Base-by-base conservation (phyloP, 2,329 filamentous ascomycete species). In the Diaporthe australafricana region DNA sequence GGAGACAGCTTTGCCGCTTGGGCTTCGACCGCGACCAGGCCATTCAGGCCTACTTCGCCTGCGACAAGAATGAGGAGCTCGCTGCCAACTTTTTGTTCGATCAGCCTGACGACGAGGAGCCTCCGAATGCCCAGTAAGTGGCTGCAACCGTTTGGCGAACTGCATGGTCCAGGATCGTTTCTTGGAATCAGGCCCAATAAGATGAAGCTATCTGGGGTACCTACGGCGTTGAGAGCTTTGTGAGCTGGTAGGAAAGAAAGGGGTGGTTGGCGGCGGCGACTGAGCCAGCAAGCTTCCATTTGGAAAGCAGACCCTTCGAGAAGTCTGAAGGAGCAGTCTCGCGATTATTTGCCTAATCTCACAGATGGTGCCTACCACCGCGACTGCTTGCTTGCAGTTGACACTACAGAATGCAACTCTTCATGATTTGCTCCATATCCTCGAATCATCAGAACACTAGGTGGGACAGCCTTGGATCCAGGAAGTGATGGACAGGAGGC, bases 81-180 rank as follows among this genome's bases (percentile, higher is more conserved):
- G 96, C 96, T 0, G 96, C 96, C 75, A 99, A 99, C 84, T 98
- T 98, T 83, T 87, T 99, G 73, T 99, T 99, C 80, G 96, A 99
- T 78, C 95, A 98, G 84, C 95, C 95, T 12, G 95, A 97, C 74
- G 95, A 98, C 60, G 92, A 94, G 45, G 91, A 93, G 71, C 84
- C 86, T 40, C 79, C 83, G 12, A 80, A 83, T 40, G 73, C 72
- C 73, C 84, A 85, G 78, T 87, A 83, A 81, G 40, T n/a, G 42
- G 47, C n/a, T 53, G 16, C 40, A 12, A 25, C 20, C 8, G 47
- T 32, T 38, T 50, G 50, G 38, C 30, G 42, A 25, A 38, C 5
- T 45, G 22, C 8, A 45, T 60, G 53, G 14, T 45, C 14, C 27
- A 48, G 35, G 38, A 25, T 22, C 20, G 38, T 38, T 27, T 38